These are phyloP conservation scores for Terfezia claveryi DNA, from an alignment of 495 filamentous ascomycete genomes.

Conservation along the genomic window DNA sequence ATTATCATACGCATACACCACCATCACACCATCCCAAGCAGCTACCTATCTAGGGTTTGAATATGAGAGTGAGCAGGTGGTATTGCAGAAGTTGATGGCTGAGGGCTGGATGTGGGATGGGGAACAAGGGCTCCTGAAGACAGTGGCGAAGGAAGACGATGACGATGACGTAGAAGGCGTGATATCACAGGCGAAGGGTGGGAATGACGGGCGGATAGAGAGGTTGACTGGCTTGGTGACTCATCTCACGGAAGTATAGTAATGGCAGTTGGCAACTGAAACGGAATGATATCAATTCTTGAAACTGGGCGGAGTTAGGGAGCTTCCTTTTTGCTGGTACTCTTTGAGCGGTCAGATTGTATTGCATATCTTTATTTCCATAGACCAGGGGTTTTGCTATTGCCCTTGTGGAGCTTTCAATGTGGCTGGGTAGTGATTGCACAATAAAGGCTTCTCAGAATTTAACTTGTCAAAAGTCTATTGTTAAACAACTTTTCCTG, in stretches of 20 bases:
- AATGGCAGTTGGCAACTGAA: neutral
- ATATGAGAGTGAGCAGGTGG: conserved; percentile 13
- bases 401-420: no score
- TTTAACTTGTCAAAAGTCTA: no score
- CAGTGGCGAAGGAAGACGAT: conserved; percentile 18
- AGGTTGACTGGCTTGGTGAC: conserved; percentile 16
- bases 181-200: conserved; percentile 10
- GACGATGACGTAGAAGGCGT: neutral
- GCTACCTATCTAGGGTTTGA: conserved; percentile 29
- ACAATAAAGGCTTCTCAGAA: no score
- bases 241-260: conserved; percentile 14
- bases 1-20: conserved; percentile 28
- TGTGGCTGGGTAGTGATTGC: no score
- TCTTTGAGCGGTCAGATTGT: no score
- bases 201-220: conserved; percentile 15
- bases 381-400: no score
- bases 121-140: conserved; percentile 22
- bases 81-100: conserved; percentile 23
- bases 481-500: no score
- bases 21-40: conserved; percentile 26
- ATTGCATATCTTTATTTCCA: no score
- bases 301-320: no score
- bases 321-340: no score
- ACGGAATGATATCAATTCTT: no score
- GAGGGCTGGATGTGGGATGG: conserved; percentile 29